Evolutionary conservation across 2,329 filamentous ascomycete genomes (phyloP), one percentile per base, ranked within the genome.

Genomic region (Neocucurbitaria cava): DNA sequence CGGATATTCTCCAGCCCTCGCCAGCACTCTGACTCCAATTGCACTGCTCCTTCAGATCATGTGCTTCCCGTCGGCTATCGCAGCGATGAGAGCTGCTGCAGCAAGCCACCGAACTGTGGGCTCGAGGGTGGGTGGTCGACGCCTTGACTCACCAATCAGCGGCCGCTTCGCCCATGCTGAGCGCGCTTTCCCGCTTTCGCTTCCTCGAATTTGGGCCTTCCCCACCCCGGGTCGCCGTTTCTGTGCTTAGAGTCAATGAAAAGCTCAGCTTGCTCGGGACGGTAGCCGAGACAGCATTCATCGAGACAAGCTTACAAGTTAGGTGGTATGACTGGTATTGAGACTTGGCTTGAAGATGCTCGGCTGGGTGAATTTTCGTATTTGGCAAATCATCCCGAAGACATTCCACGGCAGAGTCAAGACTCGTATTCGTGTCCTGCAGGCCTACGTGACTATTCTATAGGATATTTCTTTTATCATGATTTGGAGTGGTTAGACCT

Each of bases 31-130:
- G 35, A 46, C 42, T 31, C 28, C 50, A 48, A 33, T 35, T 43
- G 26, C 41, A 10, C 26, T 11, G 13, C n/a, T 18, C n/a, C 20
- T 18, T 21, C 24, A 43, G 47, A 46, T 56, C 54, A 57, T 50
- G 54, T 48, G 43, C 35, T 43, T 43, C 39, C 52, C 51, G 55
- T 46, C 51, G 55, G 51, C 48, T 54, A 54, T 58, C 44, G 44
- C 47, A 54, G 36, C 48, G 44, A 54, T 41, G 44, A 24, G 54
- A 60, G 61, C 55, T 58, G 20, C 48, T 46, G 62, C 62, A 65
- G 46, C 26, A 53, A 55, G 49, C 58, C 50, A 47, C 58, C 49
- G 47, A 56, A 49, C 54, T 42, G 49, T 53, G 47, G 46, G 44
- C 52, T 48, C 36, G 21, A 55, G 31, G 39, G 40, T 42, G 35